These are phyloP conservation scores for Phaeophleospora eucalypticola DNA, from an alignment of 2,329 filamentous ascomycete genomes.

Conservation along the genomic window DNA sequence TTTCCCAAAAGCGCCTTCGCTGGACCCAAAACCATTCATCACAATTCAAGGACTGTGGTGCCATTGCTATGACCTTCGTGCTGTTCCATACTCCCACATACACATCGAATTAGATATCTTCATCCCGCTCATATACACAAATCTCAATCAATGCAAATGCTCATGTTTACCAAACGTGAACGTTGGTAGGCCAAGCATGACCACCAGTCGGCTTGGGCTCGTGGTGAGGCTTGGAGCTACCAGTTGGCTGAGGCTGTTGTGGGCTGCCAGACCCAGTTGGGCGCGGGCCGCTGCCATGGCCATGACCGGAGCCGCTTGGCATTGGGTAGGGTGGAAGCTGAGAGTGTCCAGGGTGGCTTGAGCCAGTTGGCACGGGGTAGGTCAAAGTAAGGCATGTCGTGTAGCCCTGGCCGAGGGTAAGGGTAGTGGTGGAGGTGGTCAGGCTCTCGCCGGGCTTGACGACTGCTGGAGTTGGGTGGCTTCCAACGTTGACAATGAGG, in stretches of 20 bases:
- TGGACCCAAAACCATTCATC: no score
- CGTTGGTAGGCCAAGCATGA: neutral
- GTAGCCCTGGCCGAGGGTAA: neutral
- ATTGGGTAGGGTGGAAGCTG: neutral
- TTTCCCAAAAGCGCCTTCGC: no score
- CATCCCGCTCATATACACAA: neutral
- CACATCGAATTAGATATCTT: no score
- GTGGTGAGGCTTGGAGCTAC: neutral
- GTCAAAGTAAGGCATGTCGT: neutral
- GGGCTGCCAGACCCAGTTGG: neutral
- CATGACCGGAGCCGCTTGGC: neutral
- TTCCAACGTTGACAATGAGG: neutral
- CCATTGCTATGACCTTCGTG: no score
- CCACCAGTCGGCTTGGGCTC: neutral
- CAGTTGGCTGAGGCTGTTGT: conserved; percentile 1
- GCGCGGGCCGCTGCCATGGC: neutral
- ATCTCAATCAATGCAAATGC: neutral
- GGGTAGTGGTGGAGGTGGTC: neutral
- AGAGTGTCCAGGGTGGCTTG: neutral
- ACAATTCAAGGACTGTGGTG: no score
- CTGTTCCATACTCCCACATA: no score
- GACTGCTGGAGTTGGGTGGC: neutral
- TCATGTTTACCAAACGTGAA: neutral
- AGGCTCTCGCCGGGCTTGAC: neutral
- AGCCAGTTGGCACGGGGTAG: neutral